A percentile compares a stretch with the other conserved stretches of the same genome.
phyloP scores from a whole-genome alignment of 768 basidiomycete species.

The Dioszegia crocea region DNA sequence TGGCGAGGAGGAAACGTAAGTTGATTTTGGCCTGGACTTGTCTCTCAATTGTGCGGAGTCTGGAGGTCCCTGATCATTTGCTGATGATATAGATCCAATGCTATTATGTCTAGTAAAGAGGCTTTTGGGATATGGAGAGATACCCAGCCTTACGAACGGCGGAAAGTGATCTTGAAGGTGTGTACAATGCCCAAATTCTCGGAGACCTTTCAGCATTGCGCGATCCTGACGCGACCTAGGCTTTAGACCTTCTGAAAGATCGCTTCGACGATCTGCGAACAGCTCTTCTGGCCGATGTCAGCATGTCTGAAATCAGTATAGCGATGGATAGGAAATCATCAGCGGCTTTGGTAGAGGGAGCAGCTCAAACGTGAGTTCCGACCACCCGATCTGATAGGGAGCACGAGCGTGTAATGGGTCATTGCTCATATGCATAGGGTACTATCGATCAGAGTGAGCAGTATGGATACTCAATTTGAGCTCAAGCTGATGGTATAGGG shows the following conservation, averaged over 20 bases:
- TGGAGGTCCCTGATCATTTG: neutral
- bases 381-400: no score
- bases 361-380: constrained; percentile 20
- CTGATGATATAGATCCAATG: constrained; percentile 7
- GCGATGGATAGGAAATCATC: constrained; percentile 19
- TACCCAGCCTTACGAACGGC: constrained; percentile 24
- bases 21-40: neutral
- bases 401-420: no score
- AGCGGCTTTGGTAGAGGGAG: constrained; percentile 20
- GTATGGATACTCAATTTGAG: no score
- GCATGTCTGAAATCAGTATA: constrained; percentile 20
- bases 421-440: constrained; percentile 8
- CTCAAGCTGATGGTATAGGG: constrained; percentile 7
- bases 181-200: neutral
- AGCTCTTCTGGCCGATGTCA: constrained; percentile 21
- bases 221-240: constrained; percentile 8
- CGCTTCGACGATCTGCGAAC: constrained; percentile 12
- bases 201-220: no score
- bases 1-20: constrained; percentile 31
- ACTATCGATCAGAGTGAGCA: constrained; percentile 20
- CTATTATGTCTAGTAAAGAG: constrained; percentile 10
- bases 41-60: no score
- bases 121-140: constrained; percentile 27
- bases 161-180: constrained; percentile 21
- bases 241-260: constrained; percentile 17